Evolutionary conservation across 495 filamentous ascomycete genomes (phyloP), one percentile per base, ranked within the genome.

Genomic region (Aspergillus affinis): DNA sequence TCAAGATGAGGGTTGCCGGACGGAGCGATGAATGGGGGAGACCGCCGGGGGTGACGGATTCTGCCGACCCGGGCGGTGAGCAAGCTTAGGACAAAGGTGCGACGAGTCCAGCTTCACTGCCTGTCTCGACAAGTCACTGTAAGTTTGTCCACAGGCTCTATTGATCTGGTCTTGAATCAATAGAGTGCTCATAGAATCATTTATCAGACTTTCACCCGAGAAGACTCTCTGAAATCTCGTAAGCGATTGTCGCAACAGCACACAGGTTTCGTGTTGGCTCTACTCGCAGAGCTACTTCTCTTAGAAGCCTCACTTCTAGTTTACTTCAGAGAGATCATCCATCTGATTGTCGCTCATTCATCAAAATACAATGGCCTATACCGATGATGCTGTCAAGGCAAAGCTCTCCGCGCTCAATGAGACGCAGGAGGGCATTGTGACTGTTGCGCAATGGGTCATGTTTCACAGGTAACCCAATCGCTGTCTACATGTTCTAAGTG

Each of bases 401-500:
- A 97, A 97, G 82, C 87, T 99, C 27, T 94, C 92, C 27, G 88
- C 91, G 45, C 83, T 99, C 50, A 96, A 96, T 76, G 94, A 98
- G 78, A 92, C 90, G 13, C 92, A 98, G 70, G 94, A 98, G 65
- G 91, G 90, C 76, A 96, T 98, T 66, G 91, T 95, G 50, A 90
- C 90, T 51, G 92, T 95, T 53, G 88, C 92, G 48, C 93, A 97
- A 88, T 99, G 95, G 95, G 90, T 99, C 58, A 92, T 98, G 89
- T 99, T 98, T 72, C 92, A 99, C 76, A 87, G 92, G 93, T 96
- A 89, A 66, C 76, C 47, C 56, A 62, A 59, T 57, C 48, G 26
- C 41, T 49, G 27, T 23, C 21, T 36, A 32, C 48, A 49, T 49
- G 23, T 57, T 41, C 60, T 66, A 41, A 17, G 54, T 54, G 13